Evolutionary conservation across 2,329 filamentous ascomycete species (phyloP).

Genomic region (Neospermospora avenae): DNA sequence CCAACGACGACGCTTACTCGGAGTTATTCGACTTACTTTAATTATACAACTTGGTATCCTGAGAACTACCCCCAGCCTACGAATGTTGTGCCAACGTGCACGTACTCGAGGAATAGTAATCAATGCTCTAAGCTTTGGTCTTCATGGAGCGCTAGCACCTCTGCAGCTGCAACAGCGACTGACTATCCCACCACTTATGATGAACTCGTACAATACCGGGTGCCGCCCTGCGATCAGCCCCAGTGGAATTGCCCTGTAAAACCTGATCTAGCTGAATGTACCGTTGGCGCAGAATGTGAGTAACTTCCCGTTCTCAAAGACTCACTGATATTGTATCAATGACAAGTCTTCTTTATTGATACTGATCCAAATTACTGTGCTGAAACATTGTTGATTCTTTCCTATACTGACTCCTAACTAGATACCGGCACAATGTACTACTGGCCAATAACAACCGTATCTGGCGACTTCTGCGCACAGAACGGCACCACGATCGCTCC

Average conservation of each 20-base stretch:
- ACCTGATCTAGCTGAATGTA: background rate
- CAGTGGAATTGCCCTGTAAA: background rate
- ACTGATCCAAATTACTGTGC: too few relatives aligned
- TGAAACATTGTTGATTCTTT: too few relatives aligned
- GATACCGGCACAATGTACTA: conserved; percentile 6
- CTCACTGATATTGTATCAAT: too few relatives aligned
- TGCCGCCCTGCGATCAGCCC: background rate
- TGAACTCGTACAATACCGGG: background rate
- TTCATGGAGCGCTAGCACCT: background rate
- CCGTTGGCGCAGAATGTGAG: background rate
- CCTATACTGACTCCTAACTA: too few relatives aligned
- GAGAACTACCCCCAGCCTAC: background rate
- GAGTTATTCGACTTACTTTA: background rate
- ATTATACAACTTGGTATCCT: background rate
- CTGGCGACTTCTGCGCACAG: conserved; percentile 9
- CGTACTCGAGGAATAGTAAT: background rate
- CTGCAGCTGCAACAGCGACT: background rate
- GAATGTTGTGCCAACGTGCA: background rate
- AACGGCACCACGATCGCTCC: conserved; percentile 8
- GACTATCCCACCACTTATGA: background rate
- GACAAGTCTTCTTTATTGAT: too few relatives aligned
- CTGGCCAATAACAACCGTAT: conserved; percentile 6
- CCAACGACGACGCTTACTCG: background rate
- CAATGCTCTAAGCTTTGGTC: background rate
- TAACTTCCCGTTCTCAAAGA: too few relatives aligned